phyloP scores from a whole-genome alignment of 208 protist genomes.

The Trypanosoma lewisi region DNA sequence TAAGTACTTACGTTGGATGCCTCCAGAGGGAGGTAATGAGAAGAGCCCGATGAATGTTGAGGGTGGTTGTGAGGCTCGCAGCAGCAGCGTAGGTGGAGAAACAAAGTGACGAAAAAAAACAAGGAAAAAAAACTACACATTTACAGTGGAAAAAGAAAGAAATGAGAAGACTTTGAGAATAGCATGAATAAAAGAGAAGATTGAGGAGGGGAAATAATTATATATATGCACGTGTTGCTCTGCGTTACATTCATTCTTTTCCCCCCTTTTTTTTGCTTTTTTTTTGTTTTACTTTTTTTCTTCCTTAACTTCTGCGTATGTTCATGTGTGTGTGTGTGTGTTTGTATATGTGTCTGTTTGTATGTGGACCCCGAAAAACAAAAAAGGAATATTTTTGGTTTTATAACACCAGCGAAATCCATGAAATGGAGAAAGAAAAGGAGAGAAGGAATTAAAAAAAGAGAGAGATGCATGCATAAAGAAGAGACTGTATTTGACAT shows the following conservation, averaged over 20 bases:
- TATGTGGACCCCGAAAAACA: no score
- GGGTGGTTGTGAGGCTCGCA: no score
- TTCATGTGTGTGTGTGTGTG: no score
- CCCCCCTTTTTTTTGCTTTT: neutral
- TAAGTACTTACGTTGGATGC: constrained; percentile 51
- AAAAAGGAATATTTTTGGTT: no score
- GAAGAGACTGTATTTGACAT: neutral
- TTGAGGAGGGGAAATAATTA: neutral
- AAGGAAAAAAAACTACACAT: neutral
- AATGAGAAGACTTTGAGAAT: neutral
- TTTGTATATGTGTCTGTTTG: no score
- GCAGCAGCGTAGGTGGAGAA: neutral
- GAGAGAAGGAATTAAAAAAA: constrained; percentile 5
- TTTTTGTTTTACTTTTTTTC: constrained; percentile 22
- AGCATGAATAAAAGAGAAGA: neutral
- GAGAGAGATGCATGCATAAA: neutral
- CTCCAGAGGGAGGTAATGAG: neutral
- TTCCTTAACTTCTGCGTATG: constrained; percentile 5
- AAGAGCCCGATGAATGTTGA: neutral
- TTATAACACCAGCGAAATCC: no score
- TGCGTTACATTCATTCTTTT: neutral
- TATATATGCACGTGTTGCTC: neutral
- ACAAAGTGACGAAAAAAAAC: neutral
- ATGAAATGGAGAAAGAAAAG: constrained; percentile 1
- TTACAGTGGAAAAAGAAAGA: neutral